Base-by-base conservation (phyloP, 1,139 yeast species). In the Yarrowia galli region DNA sequence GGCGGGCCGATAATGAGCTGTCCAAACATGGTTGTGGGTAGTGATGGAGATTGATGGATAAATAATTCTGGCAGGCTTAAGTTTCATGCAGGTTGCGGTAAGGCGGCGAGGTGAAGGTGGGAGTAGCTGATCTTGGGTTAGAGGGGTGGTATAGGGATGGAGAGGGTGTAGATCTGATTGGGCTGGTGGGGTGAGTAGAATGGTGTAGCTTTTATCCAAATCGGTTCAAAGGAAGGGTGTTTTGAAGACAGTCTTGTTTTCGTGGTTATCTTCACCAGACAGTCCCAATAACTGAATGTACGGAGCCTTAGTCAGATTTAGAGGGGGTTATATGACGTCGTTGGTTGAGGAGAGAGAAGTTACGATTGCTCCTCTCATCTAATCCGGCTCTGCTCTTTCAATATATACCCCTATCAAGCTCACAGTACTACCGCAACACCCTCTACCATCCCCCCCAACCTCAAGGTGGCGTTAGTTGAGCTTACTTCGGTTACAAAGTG, bases 1-100 rank as follows among this genome's bases (percentile, higher is more conserved):
- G 99, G 99, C 0, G 99, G 98, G 0, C 99, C 99, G 45, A 96
- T 91, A 16, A 95, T 95, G 23, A 95, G 86, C 78, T 95, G 98
- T 2, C 97, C 98, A 77, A 91, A 93, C 49, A 79, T 78, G 35
- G 32, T 56, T 4, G 23, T 7, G 18, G 3, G 36, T 28, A 22
- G 25, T 49, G 22, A 1, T 28, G 38, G 23, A 28, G n/a, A n/a
- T n/a, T 18, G 16, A 7, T n/a, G 6, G 36, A n/a, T 4, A n/a
- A 15, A 16, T 25, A 28, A 4, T 28, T 28, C 18, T 3, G 22
- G 23, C 25, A 45, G 32, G 28, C 28, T 25, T 23, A 32, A 35
- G 28, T 20, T 51, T 51, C 13, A 51, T 51, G 58, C 58, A 51
- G 20, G 58, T 32, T 32, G 54, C 38, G 54, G 53, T 48, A 18